Conservation (phyloP, 2,329 filamentous ascomycete species). For the Pseudocercospora vitis region DNA sequence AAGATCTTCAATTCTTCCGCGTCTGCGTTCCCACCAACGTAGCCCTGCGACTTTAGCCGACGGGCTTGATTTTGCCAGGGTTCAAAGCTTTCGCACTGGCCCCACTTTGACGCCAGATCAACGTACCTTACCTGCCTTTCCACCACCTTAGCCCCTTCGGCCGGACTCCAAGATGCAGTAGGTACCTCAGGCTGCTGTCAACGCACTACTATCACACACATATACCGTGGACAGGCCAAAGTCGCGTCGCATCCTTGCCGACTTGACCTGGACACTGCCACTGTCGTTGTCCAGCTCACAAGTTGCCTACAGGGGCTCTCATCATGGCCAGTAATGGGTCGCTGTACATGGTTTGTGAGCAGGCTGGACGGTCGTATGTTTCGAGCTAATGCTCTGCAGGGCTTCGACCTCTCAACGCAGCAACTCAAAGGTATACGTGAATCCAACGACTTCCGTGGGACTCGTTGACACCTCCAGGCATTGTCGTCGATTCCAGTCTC, state of each 20-base stretch:
- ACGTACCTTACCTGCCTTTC: no score
- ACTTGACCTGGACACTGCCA: background rate
- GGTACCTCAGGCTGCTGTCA: background rate
- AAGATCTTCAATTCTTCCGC: conserved; percentile 1
- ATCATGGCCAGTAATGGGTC: conserved; percentile 14
- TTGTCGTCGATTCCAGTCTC: conserved; percentile 80
- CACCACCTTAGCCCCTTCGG: no score
- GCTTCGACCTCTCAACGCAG: conserved; percentile 95
- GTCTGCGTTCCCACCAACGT: background rate
- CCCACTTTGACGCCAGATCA: conserved; percentile 5
- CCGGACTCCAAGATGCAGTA: background rate
- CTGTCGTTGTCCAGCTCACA: background rate
- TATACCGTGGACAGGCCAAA: background rate
- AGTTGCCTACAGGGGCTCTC: background rate
- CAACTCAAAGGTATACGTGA: conserved; percentile 94
- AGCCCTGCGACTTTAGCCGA: background rate
- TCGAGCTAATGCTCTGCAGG: conserved; percentile 39
- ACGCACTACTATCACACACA: background rate
- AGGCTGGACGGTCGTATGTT: background rate
- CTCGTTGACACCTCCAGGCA: conserved; percentile 53
- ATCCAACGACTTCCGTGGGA: no score
- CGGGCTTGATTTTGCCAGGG: background rate
- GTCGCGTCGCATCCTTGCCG: background rate
- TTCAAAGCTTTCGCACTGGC: background rate
- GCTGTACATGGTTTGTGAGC: conserved; percentile 22